A percentile compares a stretch with the other conserved stretches of the same genome.
These are phyloP conservation scores for Kuraishia borneana DNA, from an alignment of 805 yeast genomes.

Conservation along the genomic window DNA sequence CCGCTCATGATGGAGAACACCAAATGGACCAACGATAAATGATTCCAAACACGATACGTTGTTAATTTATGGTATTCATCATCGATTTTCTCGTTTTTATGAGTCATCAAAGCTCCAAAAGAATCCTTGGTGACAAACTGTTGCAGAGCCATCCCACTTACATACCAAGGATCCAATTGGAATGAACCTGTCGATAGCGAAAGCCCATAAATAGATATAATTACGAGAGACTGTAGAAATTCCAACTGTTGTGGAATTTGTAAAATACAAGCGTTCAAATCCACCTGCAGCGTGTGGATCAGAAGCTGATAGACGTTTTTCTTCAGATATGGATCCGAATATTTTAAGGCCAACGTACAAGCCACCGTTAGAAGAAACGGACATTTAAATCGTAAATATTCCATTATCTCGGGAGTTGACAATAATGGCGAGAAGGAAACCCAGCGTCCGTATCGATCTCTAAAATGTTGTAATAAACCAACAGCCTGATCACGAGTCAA, in stretches of 20 bases:
- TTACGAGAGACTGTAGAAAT: constrained; percentile 57
- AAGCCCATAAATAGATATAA: constrained; percentile 53
- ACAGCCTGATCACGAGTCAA: constrained; percentile 36
- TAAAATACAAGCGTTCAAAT: constrained; percentile 33
- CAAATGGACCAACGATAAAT: constrained; percentile 54
- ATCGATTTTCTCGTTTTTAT: constrained; percentile 13
- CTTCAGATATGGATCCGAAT: constrained; percentile 25
- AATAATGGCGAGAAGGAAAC: constrained; percentile 52
- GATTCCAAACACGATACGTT: constrained; percentile 59
- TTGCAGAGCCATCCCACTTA: constrained; percentile 55
- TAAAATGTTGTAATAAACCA: constrained; percentile 42
- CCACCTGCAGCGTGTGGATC: constrained; percentile 34
- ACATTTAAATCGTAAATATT: constrained; percentile 35
- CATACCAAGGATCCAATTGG: constrained; percentile 58
- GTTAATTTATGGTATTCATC: constrained; percentile 40
- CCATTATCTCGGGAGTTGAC: constrained; percentile 36
- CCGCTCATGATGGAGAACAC: constrained; percentile 60
- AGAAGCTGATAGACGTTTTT: constrained; percentile 30
- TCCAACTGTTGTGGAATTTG: constrained; percentile 35
- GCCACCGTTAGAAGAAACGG: constrained; percentile 58
- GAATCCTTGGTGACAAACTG: constrained; percentile 45
- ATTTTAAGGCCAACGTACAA: constrained; percentile 52
- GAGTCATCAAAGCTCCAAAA: constrained; percentile 25
- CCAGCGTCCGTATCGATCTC: constrained; percentile 69
- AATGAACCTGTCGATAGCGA: constrained; percentile 43